phyloP scores from a whole-genome alignment of 495 filamentous ascomycete species.

The Darksidea phi region DNA sequence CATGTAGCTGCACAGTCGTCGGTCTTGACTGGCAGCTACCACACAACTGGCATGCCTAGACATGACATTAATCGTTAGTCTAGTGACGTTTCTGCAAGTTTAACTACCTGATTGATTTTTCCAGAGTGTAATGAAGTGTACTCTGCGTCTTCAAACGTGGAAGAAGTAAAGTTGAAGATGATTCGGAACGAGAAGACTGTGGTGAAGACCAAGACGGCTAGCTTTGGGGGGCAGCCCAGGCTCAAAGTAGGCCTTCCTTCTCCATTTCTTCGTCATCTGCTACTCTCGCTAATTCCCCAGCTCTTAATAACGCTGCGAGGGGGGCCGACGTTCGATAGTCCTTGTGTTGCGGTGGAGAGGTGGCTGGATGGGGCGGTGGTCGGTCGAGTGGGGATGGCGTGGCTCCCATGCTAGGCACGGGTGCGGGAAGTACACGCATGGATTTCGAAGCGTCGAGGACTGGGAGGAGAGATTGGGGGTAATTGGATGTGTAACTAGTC shows the following conservation, averaged over 20 bases:
- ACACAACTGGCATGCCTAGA: no score
- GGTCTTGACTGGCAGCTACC: no score
- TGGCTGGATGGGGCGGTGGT: constrained; percentile 4
- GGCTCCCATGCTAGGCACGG: constrained; percentile 27
- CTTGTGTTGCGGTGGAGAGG: constrained; percentile 12
- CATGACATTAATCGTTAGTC: background rate
- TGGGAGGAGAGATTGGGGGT: constrained; percentile 14
- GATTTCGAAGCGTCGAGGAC: constrained; percentile 22
- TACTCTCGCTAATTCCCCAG: constrained; percentile 31
- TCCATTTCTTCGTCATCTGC: constrained; percentile 24
- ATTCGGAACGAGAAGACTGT: background rate
- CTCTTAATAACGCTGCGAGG: constrained; percentile 30
- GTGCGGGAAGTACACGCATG: constrained; percentile 32
- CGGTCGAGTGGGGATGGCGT: constrained; percentile 30
- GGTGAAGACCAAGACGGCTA: background rate
- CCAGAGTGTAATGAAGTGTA: background rate
- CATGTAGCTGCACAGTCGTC: no score
- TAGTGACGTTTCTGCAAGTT: background rate
- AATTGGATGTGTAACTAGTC: background rate
- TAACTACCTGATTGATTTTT: constrained; percentile 27
- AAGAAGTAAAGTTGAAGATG: background rate
- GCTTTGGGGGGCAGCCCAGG: background rate
- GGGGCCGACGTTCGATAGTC: constrained; percentile 24
- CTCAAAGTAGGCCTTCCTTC: background rate
- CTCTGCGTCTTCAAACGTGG: no score